Base-by-base conservation (phyloP, 1,139 yeast genomes). In the Hyphopichia pseudoburtonii region DNA sequence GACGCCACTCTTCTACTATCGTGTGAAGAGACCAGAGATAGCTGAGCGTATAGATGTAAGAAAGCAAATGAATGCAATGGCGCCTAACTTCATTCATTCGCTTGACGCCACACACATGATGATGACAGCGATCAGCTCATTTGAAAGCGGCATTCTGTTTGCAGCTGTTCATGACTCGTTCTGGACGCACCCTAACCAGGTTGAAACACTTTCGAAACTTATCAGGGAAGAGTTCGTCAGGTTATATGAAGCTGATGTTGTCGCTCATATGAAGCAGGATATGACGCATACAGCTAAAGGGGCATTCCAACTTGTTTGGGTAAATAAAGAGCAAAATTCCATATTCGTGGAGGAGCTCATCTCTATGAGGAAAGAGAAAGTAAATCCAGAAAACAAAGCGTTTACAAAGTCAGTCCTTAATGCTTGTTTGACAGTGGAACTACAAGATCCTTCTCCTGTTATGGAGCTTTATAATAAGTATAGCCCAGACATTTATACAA, bases 11-110 rank as follows among this genome's bases (percentile, higher is more conserved):
- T 73, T 66, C 32, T 43, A 38, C 6, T 45, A 66, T 4, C 41
- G 51, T 3, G 34, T 64, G 17, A 43, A 41, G 4, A 45, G 44
- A 16, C 54, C 56, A 4, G 37, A 47, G 1, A 38, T 41, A 16
- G 19, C 46, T 3, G 51, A 63, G 0, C 57, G 60, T 1, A 51
- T 69, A 23, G 60, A 66, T 43, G 35, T 43, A n/a, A 35, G 44
- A 27, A 66, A 62, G 39, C 75, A 69, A 41, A 27, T 58, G 34
- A 64, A 62, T 43, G 75, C 64, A 3, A 55, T 71, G 6, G 73
- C 76, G 0, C 76, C 77, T 2, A 71, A 71, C 42, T 71, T 64
- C 43, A 65, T 71, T 34, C 77, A 71, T 46, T 69, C 75, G 3
- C 41, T 70, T 11, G 76, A 70, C 43, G 62, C 76, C 0, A 51